phyloP scores from a whole-genome alignment of 2,329 filamentous ascomycete species.

The Dactylellina drechsleri region DNA sequence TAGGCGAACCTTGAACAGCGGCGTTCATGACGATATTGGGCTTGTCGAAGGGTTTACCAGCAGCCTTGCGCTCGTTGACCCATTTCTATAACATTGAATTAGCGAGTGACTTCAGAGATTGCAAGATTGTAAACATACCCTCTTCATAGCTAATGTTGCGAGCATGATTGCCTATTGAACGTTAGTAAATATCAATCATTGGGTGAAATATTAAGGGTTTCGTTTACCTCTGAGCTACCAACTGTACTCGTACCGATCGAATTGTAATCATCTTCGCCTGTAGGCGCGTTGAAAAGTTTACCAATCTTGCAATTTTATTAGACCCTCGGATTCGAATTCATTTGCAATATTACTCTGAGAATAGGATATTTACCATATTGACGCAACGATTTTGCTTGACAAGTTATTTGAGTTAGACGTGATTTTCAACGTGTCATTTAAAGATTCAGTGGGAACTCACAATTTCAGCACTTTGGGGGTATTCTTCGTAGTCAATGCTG shows the following conservation, averaged over 20 bases:
- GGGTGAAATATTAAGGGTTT: conserved; percentile 63
- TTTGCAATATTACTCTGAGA: neutral
- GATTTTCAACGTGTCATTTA: neutral
- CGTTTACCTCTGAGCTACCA: conserved; percentile 77
- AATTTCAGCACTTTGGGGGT: conserved; percentile 81
- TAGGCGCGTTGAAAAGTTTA: conserved; percentile 83
- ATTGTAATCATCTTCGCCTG: conserved; percentile 67
- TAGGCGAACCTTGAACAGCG: conserved; percentile 81
- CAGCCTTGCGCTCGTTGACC: conserved; percentile 85
- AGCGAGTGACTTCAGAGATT: neutral
- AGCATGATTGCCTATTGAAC: conserved; percentile 74
- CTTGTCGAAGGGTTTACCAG: conserved; percentile 79
- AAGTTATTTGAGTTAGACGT: neutral
- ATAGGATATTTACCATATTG: conserved; percentile 68
- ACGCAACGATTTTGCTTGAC: conserved; percentile 82
- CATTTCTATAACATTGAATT: conserved; percentile 64
- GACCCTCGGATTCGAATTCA: neutral
- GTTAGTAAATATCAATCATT: neutral
- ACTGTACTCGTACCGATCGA: conserved; percentile 88
- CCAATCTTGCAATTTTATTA: conserved; percentile 69
- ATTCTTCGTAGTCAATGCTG: conserved; percentile 82
- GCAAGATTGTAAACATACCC: conserved; percentile 63
- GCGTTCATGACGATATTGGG: conserved; percentile 97
- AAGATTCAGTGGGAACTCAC: conserved; percentile 11
- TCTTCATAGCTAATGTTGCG: conserved; percentile 90